Evolutionary conservation across 2,329 filamentous ascomycete species (phyloP).

Genomic region (Scedosporium boydii): DNA sequence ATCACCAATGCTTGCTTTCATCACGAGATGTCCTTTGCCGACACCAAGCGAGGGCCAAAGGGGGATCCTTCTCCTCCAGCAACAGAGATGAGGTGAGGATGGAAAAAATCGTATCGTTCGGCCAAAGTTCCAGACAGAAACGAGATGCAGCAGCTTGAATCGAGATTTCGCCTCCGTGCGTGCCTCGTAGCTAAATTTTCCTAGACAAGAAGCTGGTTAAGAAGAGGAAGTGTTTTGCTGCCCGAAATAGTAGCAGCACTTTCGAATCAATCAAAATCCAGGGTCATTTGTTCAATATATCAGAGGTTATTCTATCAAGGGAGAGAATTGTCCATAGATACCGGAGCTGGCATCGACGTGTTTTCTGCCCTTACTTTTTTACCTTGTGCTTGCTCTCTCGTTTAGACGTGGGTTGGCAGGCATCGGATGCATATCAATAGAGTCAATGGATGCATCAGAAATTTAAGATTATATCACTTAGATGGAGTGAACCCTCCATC

Average conservation of each 20-base stretch:
- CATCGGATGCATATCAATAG: neutral
- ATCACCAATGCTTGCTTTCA: neutral
- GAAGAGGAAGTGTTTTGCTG: neutral
- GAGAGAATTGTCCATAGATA: neutral
- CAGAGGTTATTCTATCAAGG: neutral
- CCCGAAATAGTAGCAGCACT: neutral
- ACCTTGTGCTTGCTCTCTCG: no score
- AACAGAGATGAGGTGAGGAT: neutral
- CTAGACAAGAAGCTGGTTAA: constrained; percentile 3
- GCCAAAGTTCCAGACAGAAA: neutral
- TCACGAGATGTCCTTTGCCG: neutral
- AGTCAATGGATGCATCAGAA: neutral
- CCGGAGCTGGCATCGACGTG: neutral
- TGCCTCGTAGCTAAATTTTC: neutral
- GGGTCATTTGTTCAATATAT: neutral
- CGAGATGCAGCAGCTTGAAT: neutral
- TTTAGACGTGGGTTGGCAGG: no score
- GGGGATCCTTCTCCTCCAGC: neutral
- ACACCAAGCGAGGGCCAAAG: neutral
- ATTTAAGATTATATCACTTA: neutral
- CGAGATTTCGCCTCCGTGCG: neutral
- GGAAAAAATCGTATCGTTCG: neutral
- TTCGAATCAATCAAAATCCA: neutral
- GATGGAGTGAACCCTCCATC: neutral
- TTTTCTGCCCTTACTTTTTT: neutral